Base-by-base conservation (phyloP, 2,329 filamentous ascomycete species). In the Pseudocercospora eumusae region DNA sequence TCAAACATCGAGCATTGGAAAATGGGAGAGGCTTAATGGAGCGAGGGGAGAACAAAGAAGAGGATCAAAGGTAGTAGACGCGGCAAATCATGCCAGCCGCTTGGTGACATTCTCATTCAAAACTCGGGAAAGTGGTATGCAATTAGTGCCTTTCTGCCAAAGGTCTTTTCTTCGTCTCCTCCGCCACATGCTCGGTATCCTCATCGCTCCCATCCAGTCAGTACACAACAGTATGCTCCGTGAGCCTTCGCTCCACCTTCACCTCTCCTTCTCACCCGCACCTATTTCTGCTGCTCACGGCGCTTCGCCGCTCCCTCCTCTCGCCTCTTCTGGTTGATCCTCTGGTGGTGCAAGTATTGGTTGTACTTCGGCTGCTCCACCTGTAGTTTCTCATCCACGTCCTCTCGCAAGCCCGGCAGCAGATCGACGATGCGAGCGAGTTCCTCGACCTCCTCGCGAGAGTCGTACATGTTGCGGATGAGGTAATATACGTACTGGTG, bases 401-500 rank as follows among this genome's bases (percentile, higher is more conserved):
- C 47, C 11, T 52, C 13, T 11, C 15, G 7, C 47, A 52, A 21
- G 23, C 25, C 47, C 15, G 10, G 25, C 3, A n/a, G 28, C 5
- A 21, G 25, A 11, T 27, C 52, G 52, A 23, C 18, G 2, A 28
- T 36, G 27, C 33, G 52, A 1, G 3, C 52, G 2, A 54, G n/a
- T 15, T n/a, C 11, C n/a, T 15, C 8, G n/a, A 54, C 52, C 18
- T 18, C 31, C 28, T 33, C 52, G 0, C 2, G 13, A 8, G 31
- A 28, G 10, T 28, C 25, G 52, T 33, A 54, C 11, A 45, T 50
- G 44, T 18, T 53, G 6, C 60, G 57, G 2, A 60, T 33, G 9
- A 52, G 28, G 33, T 63, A 45, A 57, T 57, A 63, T 31, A 61
- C 62, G 50, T 61, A 59, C 50, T 64, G 62, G 31, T 64, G 59